Evolutionary conservation across 192 early-diverging fungal species (phyloP), one percentile per base, ranked within the genome.

Genomic region (Gaertneriomyces sp.): DNA sequence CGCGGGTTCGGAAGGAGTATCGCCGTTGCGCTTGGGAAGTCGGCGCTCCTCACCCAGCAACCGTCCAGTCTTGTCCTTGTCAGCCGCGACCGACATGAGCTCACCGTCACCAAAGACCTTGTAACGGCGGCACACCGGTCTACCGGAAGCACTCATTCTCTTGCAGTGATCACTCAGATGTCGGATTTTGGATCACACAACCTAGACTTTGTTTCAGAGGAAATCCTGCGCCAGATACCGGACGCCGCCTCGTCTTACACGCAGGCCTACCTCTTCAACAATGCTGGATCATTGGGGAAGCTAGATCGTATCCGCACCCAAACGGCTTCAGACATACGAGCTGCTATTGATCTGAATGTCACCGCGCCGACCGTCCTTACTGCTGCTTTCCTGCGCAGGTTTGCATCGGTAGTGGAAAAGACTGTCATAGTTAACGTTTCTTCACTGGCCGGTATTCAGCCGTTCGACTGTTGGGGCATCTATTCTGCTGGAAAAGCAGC

Each of bases 401-500:
- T 73, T 64, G 62, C 64, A 38, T 12, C 44, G 16, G 12, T 49
- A 12, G 47, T 49, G 11, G 47, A 49, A 42, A 17, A 5, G 2
- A n/a, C 60, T 12, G 12, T 20, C 52, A 57, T 95, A 12, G 86
- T 93, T 40, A 95, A 90, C 59, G 84, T 95, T 52, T 89, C 91
- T 41, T 91, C 91, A 7, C 68, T 93, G 25, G 77, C 71, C 2
- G 77, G 66, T 1, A 75, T 93, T n/a, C 66, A 85, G 69, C 68
- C 91, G 4, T 89, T 85, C 64, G 72, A 90, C 38, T 81, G 90
- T 72, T 93, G 89, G 92, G 85, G 88, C 8, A 72, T 91, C 4
- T 95, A 95, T 72, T 84, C 87, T 5, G 77, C 87, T 0, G 82
- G 81, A 11, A 93, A 93, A 73, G 90, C 92, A 10, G 93, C 91